Percentiles rank a stretch among this genome's conserved stretches.
Conservation (phyloP, 345 rosid species). For the Psidium guajava region DNA sequence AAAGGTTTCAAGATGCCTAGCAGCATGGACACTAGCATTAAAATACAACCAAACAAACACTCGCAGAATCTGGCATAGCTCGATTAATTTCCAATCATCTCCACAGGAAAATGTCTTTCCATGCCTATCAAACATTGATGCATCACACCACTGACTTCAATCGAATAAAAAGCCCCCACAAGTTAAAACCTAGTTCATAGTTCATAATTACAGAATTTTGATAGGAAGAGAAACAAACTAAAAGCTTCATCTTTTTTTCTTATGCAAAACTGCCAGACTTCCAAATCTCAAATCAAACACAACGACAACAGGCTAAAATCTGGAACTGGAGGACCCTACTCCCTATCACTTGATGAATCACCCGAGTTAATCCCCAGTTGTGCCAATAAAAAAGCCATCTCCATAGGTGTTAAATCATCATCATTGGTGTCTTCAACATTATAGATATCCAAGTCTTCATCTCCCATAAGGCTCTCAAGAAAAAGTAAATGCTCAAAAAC, state of each 20-base stretch:
- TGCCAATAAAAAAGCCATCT: slow-evolving; percentile 39
- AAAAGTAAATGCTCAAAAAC: slow-evolving; percentile 26
- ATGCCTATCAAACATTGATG: background rate
- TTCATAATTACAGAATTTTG: background rate
- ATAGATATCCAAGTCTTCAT: slow-evolving; percentile 27
- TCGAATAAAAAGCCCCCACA: background rate
- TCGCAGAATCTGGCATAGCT: background rate
- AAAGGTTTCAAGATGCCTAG: background rate
- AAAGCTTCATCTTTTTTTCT: background rate
- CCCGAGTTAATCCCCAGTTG: slow-evolving; percentile 30
- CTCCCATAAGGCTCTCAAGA: slow-evolving; percentile 16
- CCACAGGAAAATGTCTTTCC: background rate
- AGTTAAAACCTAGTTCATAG: background rate
- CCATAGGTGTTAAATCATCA: slow-evolving; percentile 33
- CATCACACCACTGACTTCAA: background rate
- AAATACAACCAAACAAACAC: background rate
- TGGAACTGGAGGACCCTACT: slow-evolving; percentile 12
- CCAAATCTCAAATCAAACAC: slow-evolving; percentile 4
- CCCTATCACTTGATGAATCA: slow-evolving; percentile 46
- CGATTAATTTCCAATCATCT: background rate
- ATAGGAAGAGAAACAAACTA: background rate
- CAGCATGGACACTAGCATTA: background rate
- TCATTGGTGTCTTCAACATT: slow-evolving; percentile 28
- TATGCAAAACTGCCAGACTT: background rate
- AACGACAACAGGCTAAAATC: background rate